Evolutionary conservation across 108 stramenopile species (phyloP).

Genomic region (Chaetoceros muelleri): DNA sequence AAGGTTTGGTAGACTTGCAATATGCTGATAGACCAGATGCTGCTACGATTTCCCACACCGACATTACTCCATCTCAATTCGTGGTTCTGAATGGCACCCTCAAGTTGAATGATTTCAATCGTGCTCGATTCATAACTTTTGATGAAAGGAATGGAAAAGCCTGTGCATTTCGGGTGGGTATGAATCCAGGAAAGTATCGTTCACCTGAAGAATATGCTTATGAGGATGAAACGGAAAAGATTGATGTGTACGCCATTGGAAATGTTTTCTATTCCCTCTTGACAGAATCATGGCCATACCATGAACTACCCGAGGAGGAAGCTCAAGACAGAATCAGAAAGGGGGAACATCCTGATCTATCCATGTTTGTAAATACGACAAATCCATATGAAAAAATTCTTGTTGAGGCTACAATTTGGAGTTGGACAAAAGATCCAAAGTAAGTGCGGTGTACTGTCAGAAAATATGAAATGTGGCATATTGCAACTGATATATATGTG

Average conservation of each 20-base stretch:
- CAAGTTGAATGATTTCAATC: constrained; percentile 70
- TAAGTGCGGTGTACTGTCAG: too few relatives aligned
- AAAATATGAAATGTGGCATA: too few relatives aligned
- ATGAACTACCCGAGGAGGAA: constrained; percentile 14
- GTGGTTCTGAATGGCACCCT: constrained; percentile 19
- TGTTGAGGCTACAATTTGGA: not conserved
- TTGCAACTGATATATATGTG: not conserved
- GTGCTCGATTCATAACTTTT: constrained; percentile 39
- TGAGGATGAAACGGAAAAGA: constrained; percentile 36
- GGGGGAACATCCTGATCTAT: not conserved
- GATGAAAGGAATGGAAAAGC: not conserved
- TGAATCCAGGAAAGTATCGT: constrained; percentile 12
- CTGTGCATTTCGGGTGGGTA: not conserved
- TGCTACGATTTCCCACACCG: constrained; percentile 7
- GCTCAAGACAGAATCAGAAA: not conserved
- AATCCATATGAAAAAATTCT: not conserved
- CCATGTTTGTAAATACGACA: not conserved
- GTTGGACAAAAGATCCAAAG: too few relatives aligned
- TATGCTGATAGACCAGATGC: constrained; percentile 9
- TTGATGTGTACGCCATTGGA: constrained; percentile 67
- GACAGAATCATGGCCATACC: constrained; percentile 53
- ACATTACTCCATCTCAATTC: constrained; percentile 12
- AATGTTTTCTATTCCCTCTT: constrained; percentile 34
- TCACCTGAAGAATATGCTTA: constrained; percentile 64
- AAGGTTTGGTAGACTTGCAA: constrained; percentile 29